These are phyloP conservation scores for Salix exigua DNA, from an alignment of 345 rosid genomes.

Conservation along the genomic window DNA sequence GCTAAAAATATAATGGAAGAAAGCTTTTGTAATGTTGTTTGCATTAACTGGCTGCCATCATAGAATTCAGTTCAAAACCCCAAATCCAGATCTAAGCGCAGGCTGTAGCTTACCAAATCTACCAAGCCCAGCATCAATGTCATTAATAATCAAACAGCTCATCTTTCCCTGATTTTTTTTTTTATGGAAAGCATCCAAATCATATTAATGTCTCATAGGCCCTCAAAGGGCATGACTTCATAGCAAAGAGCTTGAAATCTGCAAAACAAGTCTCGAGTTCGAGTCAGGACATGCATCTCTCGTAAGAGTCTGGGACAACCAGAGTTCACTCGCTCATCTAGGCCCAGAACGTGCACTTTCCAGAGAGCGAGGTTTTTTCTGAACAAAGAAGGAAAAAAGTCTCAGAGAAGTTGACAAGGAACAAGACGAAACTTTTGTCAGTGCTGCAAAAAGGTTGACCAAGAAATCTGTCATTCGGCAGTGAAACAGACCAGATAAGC, in stretches of 20 bases:
- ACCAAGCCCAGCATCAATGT: slow-evolving; percentile 95
- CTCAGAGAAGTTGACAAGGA: not conserved
- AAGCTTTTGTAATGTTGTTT: not conserved
- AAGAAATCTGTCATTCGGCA: not conserved
- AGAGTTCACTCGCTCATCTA: no score
- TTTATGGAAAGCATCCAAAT: slow-evolving; percentile 2
- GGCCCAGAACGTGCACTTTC: no score
- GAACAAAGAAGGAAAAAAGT: not conserved
- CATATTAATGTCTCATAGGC: not conserved
- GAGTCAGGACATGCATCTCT: no score
- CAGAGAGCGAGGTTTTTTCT: rapidly evolving
- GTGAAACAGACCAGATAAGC: not conserved
- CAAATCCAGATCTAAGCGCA: not conserved
- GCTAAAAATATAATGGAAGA: not conserved
- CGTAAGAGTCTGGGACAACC: no score
- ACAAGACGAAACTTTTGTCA: not conserved
- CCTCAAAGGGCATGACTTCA: no score
- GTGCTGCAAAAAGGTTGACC: not conserved
- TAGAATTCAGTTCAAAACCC: slow-evolving; percentile 2
- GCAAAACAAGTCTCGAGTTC: rapidly evolving
- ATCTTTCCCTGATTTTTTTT: slow-evolving; percentile 78
- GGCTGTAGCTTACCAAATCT: slow-evolving; percentile 71
- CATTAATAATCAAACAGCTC: slow-evolving; percentile 95
- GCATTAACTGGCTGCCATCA: not conserved
- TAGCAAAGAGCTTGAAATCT: no score